A percentile compares a stretch with the other conserved stretches of the same genome.
Conservation (phyloP, 176 grass and related monocot species). For the Oropetium thomaeum region DNA sequence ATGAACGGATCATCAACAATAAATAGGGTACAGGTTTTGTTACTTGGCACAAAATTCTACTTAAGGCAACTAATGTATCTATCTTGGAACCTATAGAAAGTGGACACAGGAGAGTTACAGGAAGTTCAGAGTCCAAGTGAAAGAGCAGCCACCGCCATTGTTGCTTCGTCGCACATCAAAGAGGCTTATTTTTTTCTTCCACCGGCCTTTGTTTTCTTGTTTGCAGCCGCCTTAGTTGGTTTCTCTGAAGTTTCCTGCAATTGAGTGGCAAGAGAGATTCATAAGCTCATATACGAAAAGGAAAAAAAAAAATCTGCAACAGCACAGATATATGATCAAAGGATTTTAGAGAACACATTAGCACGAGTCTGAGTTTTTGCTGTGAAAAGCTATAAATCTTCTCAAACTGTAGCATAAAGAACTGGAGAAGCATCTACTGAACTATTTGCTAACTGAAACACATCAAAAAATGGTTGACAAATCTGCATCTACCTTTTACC, state of each 20-base stretch:
- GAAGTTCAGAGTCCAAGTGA: neutral
- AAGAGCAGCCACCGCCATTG: neutral
- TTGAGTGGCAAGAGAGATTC: neutral
- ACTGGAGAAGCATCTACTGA: neutral
- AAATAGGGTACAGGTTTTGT: neutral
- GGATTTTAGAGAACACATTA: neutral
- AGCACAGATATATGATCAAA: neutral
- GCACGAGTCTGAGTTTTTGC: neutral
- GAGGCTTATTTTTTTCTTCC: slow-evolving; percentile 44
- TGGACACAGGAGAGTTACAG: slow-evolving; percentile 1
- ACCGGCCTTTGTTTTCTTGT: slow-evolving; percentile 45
- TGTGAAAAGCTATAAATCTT: neutral
- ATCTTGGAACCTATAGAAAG: neutral
- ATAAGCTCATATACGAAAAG: neutral
- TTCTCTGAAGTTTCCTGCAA: slow-evolving; percentile 38
- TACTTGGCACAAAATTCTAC: neutral
- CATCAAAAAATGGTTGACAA: neutral
- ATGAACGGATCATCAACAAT: neutral
- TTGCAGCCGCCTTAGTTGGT: slow-evolving; percentile 26
- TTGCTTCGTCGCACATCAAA: neutral
- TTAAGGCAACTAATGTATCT: slow-evolving; percentile 15
- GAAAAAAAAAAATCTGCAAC: neutral
- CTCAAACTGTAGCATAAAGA: neutral
- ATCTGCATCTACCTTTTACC: neutral
- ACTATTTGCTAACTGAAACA: neutral